Conservation (phyloP, 371 early-diverging fungal species). For the Batrachochytrium dendrobatidis region DNA sequence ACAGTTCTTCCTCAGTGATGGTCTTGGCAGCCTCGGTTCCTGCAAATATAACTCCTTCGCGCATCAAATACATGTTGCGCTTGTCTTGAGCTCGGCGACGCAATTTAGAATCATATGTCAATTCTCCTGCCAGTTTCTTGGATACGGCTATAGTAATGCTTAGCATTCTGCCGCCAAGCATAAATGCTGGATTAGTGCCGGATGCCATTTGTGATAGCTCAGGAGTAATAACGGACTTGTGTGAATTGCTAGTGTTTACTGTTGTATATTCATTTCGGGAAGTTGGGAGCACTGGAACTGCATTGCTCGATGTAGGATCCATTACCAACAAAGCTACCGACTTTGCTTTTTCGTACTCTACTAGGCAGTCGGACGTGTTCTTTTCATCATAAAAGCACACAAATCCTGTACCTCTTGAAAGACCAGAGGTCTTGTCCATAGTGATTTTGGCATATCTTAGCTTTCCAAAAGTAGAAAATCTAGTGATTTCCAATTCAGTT, state of each 20-base stretch:
- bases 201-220: slow-evolving; percentile 30
- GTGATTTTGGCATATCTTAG: slow-evolving; percentile 79
- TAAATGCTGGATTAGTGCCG: slow-evolving; percentile 35
- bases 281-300: neutral
- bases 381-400: slow-evolving; percentile 70
- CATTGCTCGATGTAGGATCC: neutral
- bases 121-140: slow-evolving; percentile 55
- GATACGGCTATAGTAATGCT: slow-evolving; percentile 75
- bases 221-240: slow-evolving; percentile 34
- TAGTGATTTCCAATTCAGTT: slow-evolving; percentile 3
- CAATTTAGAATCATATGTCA: slow-evolving; percentile 55
- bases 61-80: slow-evolving; percentile 62
- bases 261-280: slow-evolving; percentile 20
- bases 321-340: neutral
- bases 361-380: slow-evolving; percentile 68
- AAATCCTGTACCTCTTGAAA: slow-evolving; percentile 87
- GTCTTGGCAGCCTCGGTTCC: slow-evolving; percentile 69
- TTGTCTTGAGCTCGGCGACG: slow-evolving; percentile 66
- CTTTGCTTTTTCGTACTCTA: slow-evolving; percentile 47
- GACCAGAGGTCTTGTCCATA: slow-evolving; percentile 68
- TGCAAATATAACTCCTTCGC: slow-evolving; percentile 76
- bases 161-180: slow-evolving; percentile 73
- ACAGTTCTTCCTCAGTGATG: slow-evolving; percentile 63
- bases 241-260: slow-evolving; percentile 33
- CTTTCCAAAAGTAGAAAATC: slow-evolving; percentile 58